These are phyloP conservation scores for Eucalyptus erythrocorys DNA, from an alignment of 345 rosid genomes.

Conservation along the genomic window DNA sequence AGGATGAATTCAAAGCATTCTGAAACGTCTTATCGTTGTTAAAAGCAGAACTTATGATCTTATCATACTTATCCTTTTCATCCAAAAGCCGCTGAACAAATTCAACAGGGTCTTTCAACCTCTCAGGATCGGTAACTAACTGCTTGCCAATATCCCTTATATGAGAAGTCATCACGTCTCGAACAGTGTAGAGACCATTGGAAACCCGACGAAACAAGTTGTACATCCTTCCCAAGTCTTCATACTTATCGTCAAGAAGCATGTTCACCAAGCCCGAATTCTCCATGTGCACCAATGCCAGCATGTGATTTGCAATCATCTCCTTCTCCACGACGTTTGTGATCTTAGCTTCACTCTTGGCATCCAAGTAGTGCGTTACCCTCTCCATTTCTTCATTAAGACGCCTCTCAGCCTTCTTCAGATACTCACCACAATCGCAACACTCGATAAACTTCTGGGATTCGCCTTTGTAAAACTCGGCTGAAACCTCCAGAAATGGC, in stretches of 20 bases:
- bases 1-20: slow-evolving; percentile 88
- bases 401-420: slow-evolving; percentile 90
- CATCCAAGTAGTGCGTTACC: slow-evolving; percentile 85
- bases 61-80: slow-evolving; percentile 82
- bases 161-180: slow-evolving; percentile 90
- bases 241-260: slow-evolving; percentile 89
- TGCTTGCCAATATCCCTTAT: slow-evolving; percentile 93
- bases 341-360: slow-evolving; percentile 82
- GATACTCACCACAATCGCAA: slow-evolving; percentile 91
- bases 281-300: slow-evolving; percentile 95
- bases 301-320: slow-evolving; percentile 99
- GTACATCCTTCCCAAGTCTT: slow-evolving; percentile 90
- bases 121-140: slow-evolving; percentile 87
- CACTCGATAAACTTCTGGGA: slow-evolving; percentile 88
- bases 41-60: slow-evolving; percentile 57
- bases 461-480: slow-evolving; percentile 84
- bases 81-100: slow-evolving; percentile 93
- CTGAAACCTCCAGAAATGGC: slow-evolving; percentile 82
- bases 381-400: slow-evolving; percentile 93
- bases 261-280: slow-evolving; percentile 89
- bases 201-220: slow-evolving; percentile 74
- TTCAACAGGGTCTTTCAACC: slow-evolving; percentile 87
- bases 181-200: slow-evolving; percentile 56
- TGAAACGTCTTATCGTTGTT: slow-evolving; percentile 89
- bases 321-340: slow-evolving; percentile 94